These are phyloP conservation scores for Pythium rishiriense DNA, from an alignment of 352 stramenopile species.

Conservation along the genomic window DNA sequence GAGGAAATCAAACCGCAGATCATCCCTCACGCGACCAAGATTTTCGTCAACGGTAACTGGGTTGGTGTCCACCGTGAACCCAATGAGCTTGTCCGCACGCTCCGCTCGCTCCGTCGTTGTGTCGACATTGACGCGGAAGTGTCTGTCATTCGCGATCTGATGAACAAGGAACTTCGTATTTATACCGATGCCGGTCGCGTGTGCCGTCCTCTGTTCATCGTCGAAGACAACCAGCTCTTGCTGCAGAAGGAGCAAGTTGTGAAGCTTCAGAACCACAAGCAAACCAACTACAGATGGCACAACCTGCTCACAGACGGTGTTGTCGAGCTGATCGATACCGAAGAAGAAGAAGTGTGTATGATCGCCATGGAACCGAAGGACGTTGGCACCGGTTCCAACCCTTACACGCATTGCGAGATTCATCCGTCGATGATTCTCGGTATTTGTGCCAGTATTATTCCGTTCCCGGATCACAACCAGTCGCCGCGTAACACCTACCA, in stretches of 20 bases:
- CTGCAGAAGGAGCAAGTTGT: conserved; percentile 98
- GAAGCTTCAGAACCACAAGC: conserved; percentile 91
- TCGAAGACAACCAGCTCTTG: conserved; percentile 94
- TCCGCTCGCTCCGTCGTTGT: conserved; percentile 93
- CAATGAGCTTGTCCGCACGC: conserved; percentile 94
- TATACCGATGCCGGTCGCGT: conserved; percentile 99
- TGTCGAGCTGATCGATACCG: conserved; percentile 98
- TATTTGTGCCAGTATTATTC: conserved; percentile 99
- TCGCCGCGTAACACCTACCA: conserved; percentile 99
- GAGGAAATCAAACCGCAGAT: conserved; percentile 97
- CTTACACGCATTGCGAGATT: conserved; percentile 99
- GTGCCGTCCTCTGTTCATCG: conserved; percentile 98
- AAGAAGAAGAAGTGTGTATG: conserved; percentile 99
- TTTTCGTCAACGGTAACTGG: conserved; percentile 99
- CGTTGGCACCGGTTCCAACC: conserved; percentile 86
- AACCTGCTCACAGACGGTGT: conserved; percentile 93
- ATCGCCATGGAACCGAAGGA: conserved; percentile 99
- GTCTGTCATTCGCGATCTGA: conserved; percentile 97
- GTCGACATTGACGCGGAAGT: conserved; percentile 99
- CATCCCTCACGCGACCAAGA: conserved; percentile 98
- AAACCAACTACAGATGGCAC: conserved; percentile 88
- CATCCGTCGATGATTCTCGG: conserved; percentile 99
- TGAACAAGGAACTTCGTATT: conserved; percentile 98
- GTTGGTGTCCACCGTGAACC: conserved; percentile 98
- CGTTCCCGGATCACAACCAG: conserved; percentile 99